Conservation (phyloP, 2,329 filamentous ascomycete species). For the Aspergillus ibericus region DNA sequence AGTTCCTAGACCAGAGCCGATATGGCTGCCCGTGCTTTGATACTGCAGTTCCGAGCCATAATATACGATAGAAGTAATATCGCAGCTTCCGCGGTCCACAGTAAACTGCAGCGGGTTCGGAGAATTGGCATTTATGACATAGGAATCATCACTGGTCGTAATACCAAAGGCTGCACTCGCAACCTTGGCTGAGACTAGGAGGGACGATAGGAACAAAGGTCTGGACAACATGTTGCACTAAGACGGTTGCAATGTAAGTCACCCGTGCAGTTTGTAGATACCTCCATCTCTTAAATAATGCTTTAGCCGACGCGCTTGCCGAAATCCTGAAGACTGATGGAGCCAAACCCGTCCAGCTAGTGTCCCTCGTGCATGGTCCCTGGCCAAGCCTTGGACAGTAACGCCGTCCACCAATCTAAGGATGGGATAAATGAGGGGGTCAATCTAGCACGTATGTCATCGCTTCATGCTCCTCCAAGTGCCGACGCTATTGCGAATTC, state of each 20-base stretch:
- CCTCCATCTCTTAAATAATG: not conserved
- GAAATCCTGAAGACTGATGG: not conserved
- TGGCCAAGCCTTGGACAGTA: not conserved
- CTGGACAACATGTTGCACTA: slow-evolving; percentile 21
- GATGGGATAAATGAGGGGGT: not conserved
- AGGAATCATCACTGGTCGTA: slow-evolving; percentile 27
- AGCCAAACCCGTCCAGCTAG: not conserved
- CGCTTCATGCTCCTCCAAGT: too few relatives aligned
- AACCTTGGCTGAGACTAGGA: slow-evolving; percentile 23
- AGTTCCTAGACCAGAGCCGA: slow-evolving; percentile 60
- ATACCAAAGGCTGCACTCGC: slow-evolving; percentile 31
- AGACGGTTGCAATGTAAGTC: not conserved
- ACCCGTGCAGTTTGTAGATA: not conserved
- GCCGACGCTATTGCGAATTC: too few relatives aligned
- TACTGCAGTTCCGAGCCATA: slow-evolving; percentile 62
- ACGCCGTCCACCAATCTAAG: slow-evolving; percentile 9
- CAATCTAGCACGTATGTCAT: too few relatives aligned
- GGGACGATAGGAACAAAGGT: slow-evolving; percentile 15
- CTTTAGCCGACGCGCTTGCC: not conserved
- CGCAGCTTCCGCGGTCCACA: slow-evolving; percentile 57
- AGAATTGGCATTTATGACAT: slow-evolving; percentile 52
- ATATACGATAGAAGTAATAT: slow-evolving; percentile 64
- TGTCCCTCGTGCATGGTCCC: not conserved
- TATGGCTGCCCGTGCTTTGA: slow-evolving; percentile 53
- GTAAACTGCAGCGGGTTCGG: slow-evolving; percentile 53